These are phyloP conservation scores for Neonectria sp. DNA, from an alignment of 2,329 filamentous ascomycete species.

Conservation along the genomic window DNA sequence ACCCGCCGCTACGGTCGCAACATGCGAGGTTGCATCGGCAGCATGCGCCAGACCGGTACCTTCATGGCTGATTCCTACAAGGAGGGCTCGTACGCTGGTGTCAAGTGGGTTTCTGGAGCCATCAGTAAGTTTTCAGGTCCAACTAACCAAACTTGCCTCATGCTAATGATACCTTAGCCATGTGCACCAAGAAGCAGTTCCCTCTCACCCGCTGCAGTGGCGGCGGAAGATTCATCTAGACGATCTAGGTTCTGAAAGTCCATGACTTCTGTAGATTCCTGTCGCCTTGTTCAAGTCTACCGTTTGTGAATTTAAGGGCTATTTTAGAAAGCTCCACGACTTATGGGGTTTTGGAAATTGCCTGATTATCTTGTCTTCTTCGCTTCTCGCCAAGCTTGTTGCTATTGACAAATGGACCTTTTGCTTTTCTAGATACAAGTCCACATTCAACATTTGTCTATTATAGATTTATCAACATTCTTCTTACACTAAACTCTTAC, in stretches of 20 bases:
- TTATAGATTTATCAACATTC: not conserved
- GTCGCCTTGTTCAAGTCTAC: too few relatives aligned
- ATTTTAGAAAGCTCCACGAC: not conserved
- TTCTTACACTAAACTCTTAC: not conserved
- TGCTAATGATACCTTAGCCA: conserved; percentile 13
- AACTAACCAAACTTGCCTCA: not conserved
- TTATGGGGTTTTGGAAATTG: not conserved
- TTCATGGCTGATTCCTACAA: conserved; percentile 27
- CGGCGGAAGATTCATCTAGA: conserved; percentile 22
- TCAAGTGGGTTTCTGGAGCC: conserved; percentile 31
- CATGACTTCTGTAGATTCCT: not conserved
- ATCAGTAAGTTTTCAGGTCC: conserved; percentile 10
- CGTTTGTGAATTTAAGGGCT: not conserved
- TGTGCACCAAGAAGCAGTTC: conserved; percentile 28
- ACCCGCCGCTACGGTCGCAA: conserved; percentile 30
- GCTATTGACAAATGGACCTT: not conserved
- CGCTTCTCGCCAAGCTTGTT: not conserved
- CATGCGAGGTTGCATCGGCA: conserved; percentile 30
- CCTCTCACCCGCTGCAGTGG: conserved; percentile 31
- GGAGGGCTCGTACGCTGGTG: conserved; percentile 28
- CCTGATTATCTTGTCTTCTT: not conserved
- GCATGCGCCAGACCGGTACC: conserved; percentile 21
- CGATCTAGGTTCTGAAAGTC: too few relatives aligned
- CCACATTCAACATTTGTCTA: not conserved
- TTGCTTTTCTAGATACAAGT: not conserved